Percentiles rank a stretch among this genome's conserved stretches.
phyloP scores from a whole-genome alignment of 164 flowering plant species.

The Nelumbo lutea region DNA sequence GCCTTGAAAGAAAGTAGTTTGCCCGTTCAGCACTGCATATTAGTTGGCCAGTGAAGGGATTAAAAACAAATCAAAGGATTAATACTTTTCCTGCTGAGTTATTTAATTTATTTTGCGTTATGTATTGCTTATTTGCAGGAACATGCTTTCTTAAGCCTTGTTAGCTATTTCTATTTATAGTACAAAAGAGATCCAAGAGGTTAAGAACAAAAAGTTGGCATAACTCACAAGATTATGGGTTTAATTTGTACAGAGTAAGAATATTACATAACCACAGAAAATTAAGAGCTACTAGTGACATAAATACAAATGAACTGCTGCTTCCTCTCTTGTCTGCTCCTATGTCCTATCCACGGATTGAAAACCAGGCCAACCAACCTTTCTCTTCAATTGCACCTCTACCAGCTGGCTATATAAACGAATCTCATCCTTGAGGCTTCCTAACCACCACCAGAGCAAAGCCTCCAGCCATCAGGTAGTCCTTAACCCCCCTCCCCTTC shows the following conservation, averaged over 20 bases:
- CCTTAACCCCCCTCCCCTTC: no score
- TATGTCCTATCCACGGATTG: slow-evolving; percentile 12
- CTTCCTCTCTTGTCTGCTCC: slow-evolving; percentile 11
- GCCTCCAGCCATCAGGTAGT: no score
- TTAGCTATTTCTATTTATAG: no score
- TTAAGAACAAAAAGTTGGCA: slow-evolving; percentile 4
- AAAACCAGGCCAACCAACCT: slow-evolving; percentile 11
- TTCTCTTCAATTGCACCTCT: slow-evolving; percentile 9
- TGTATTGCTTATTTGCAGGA: no score
- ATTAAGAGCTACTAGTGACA: slow-evolving; percentile 5
- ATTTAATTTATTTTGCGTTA: no score
- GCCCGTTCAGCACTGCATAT: no score
- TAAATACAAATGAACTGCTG: slow-evolving; percentile 28
- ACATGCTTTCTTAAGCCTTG: no score
- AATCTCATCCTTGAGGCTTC: background rate
- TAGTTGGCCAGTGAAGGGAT: no score
- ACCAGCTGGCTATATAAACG: background rate
- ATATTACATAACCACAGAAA: slow-evolving; percentile 2
- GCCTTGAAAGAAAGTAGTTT: no score
- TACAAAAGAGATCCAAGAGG: no score
- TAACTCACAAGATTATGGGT: background rate
- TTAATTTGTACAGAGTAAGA: slow-evolving; percentile 13
- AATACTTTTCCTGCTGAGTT: no score
- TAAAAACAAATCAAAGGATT: no score
- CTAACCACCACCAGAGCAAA: background rate